Evolutionary conservation across 305 asterid genomes (phyloP), one percentile per base, ranked within the genome.

Genomic region (Fraxinus dipetala): DNA sequence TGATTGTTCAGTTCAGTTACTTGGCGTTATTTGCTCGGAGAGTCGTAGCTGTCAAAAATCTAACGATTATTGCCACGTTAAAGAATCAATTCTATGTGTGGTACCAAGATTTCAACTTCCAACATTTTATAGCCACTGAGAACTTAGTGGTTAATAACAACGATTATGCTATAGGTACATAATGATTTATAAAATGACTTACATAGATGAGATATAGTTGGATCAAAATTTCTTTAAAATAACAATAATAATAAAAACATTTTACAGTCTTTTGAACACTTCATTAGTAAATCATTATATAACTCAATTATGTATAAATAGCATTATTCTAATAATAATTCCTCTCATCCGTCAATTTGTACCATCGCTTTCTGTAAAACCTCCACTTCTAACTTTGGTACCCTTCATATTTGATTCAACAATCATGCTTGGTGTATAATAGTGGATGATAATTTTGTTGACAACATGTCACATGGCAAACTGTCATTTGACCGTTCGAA

Each of bases 1-100:
- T 43, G 5, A 67, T 79, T 16, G 77, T 22, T 82, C 75, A 72
- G 89, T 82, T 76, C 87, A 81, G 87, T 84, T 86, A 78, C 36
- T 83, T 59, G 80, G 75, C 87, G 78, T 78, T 76, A 76, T 76
- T 61, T 69, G 14, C 72, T 74, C 79, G 59, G 3, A 3, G 28
- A 36, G 81, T 75, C 82, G 38, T 77, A 79, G 61, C 35, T 76
- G 86, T 82, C 78, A 31, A 56, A 85, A 40, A 81, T 76, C 74
- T 26, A 81, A 70, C 67, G 5, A 34, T 14, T 8, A 28, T 2
- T n/a, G 85, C 80, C 87, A 83, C 85, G 85, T 87, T 76, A 65
- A 24, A n/a, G 5, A 63, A 54, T 78, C 45, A 78, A 30, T 59
- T 40, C 67, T 20, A 20, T 16, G 0, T 0, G 77, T 45, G 81